Base-by-base conservation (phyloP, 2,329 filamentous ascomycete genomes). In the Ilyonectria sp. region DNA sequence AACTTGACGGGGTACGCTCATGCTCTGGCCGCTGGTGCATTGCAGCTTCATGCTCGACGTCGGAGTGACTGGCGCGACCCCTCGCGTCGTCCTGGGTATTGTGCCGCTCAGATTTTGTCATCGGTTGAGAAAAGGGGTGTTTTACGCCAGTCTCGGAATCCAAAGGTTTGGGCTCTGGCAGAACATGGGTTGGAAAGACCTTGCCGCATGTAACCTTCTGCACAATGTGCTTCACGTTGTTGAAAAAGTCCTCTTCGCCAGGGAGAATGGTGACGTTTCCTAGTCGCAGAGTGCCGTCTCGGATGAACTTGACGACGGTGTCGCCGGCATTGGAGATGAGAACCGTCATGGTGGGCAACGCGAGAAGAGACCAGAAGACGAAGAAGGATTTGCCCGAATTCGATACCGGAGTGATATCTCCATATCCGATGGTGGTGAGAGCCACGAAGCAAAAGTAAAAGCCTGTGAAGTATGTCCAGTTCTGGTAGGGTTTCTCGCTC, bases 291-390 rank as follows among this genome's bases (percentile, higher is more conserved):
- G 89, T 91, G 4, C 82, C 77, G 61, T 91, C 87, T 11, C 85
- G 82, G 61, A 91, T 79, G 5, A 82, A 80, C 72, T 88, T 90
- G 52, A 97, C 91, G 21, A 97, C 87, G 0, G 95, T 98, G 75
- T 97, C 92, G 26, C 93, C 93, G 66, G 96, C 92, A 71, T 95
- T 93, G 11, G 90, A 92, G 69, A 97, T 93, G 13, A 98, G 86
- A 19, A 97, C 91, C 0, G 95, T 97, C 87, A 95, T 95, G 2
- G 93, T 95, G 0, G 95, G 95, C 3, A 97, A 86, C 0, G 94
- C 94, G 29, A 97, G 86, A 1, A 98, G 80, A 15, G 91, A 93
- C 95, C 95, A 98, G 63, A 97, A 91, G n/a, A 98, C 93, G 75
- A 97, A 98, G 78, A 97, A 97, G 0, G 93, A 90, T 61, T 93